Evolutionary conservation across 805 yeast genomes (phyloP).

Genomic region (Zygosaccharomyces rouxii): DNA sequence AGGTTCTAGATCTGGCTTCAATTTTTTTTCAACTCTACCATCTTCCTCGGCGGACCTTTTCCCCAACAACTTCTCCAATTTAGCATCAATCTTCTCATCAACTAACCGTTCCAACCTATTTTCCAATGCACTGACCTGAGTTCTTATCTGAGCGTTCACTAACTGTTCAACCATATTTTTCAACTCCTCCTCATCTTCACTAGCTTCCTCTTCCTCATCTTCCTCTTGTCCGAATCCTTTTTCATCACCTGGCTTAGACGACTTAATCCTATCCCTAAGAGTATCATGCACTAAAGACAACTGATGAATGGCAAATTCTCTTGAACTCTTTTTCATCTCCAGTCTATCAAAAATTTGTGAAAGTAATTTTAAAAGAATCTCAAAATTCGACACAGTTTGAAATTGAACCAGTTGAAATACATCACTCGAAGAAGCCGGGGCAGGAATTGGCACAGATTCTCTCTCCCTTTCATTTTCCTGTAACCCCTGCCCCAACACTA

Average conservation of each 20-base stretch:
- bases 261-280: slow-evolving; percentile 19
- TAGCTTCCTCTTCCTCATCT: slow-evolving; percentile 15
- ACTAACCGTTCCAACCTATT: slow-evolving; percentile 15
- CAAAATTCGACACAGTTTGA: slow-evolving; percentile 29
- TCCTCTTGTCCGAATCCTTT: slow-evolving; percentile 11
- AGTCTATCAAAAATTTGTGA: slow-evolving; percentile 28
- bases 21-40: neutral
- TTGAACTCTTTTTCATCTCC: slow-evolving; percentile 28
- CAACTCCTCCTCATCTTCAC: slow-evolving; percentile 23
- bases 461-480: neutral
- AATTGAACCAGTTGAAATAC: slow-evolving; percentile 26
- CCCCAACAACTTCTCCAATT: slow-evolving; percentile 10
- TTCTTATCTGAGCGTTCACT: slow-evolving; percentile 15
- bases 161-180: slow-evolving; percentile 27
- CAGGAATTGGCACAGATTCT: neutral
- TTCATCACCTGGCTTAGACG: slow-evolving; percentile 22
- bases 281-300: slow-evolving; percentile 24
- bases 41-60: slow-evolving; percentile 4
- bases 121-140: slow-evolving; percentile 10
- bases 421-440: slow-evolving; percentile 6
- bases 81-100: slow-evolving; percentile 16
- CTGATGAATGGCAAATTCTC: slow-evolving; percentile 23
- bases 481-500: neutral
- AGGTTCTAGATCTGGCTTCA: slow-evolving; percentile 1
- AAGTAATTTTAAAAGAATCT: slow-evolving; percentile 22